These are phyloP conservation scores for Ensete ventricosum DNA, from an alignment of 176 grass and related monocot genomes.

Conservation along the genomic window DNA sequence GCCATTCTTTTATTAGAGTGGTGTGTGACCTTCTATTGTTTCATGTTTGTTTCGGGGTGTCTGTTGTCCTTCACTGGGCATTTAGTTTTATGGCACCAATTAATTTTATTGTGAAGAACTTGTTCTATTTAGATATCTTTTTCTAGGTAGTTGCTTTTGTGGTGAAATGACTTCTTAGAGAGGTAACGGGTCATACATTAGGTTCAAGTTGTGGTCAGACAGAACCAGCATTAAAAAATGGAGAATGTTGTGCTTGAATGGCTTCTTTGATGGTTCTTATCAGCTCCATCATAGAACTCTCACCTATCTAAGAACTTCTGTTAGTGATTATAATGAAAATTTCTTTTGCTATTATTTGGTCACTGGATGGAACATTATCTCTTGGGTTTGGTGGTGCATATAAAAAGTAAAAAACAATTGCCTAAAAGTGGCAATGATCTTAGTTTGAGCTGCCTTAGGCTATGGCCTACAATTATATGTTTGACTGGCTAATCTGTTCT, in stretches of 20 bases:
- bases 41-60: background rate
- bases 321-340: background rate
- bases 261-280: background rate
- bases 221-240: too few species aligned
- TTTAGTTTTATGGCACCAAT: background rate
- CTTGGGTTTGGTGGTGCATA: background rate
- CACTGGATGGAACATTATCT: background rate
- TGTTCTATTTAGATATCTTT: background rate
- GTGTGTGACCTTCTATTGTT: background rate
- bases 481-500: background rate
- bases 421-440: background rate
- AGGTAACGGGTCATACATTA: too few species aligned
- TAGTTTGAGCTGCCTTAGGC: background rate
- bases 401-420: background rate
- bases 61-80: background rate
- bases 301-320: too few species aligned
- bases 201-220: too few species aligned
- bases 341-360: background rate
- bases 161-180: too few species aligned
- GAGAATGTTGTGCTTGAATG: too few species aligned
- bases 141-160: too few species aligned
- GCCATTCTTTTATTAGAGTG: background rate
- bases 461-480: background rate
- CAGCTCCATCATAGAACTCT: background rate
- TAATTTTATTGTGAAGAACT: background rate